A percentile compares a stretch with the other conserved stretches of the same genome.
Conservation (phyloP, 148 eudicot species). For the Spergularia marina region DNA sequence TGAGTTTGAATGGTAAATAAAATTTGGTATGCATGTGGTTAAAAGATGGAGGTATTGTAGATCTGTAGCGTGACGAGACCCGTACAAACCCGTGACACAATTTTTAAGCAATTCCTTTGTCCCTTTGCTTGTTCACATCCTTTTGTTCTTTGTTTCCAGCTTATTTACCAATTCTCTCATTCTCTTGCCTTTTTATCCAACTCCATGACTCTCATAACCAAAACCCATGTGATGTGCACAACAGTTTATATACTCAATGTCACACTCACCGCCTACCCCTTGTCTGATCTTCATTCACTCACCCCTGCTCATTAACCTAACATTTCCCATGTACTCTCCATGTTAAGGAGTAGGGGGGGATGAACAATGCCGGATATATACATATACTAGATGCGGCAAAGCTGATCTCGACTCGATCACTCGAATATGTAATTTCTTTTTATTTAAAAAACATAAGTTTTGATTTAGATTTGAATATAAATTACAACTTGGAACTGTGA, state of each 20-base stretch:
- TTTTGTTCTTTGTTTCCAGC: slow-evolving; percentile 16
- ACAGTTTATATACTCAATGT: not conserved
- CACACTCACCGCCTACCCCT: not conserved
- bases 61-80: slow-evolving; percentile 1
- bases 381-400: too few species aligned
- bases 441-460: too few species aligned
- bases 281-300: not conserved
- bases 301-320: too few species aligned
- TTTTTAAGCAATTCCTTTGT: slow-evolving; percentile 17
- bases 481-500: too few species aligned
- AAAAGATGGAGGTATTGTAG: too few species aligned
- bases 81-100: slow-evolving; percentile 25
- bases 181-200: slow-evolving; percentile 6
- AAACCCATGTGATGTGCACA: slow-evolving; percentile 28
- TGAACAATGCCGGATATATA: too few species aligned
- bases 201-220: not conserved
- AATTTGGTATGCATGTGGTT: too few species aligned
- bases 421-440: too few species aligned
- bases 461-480: too few species aligned
- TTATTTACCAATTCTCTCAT: not conserved
- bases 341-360: too few species aligned
- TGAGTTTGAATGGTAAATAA: not conserved
- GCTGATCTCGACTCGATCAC: too few species aligned
- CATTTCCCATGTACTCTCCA: too few species aligned
- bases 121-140: slow-evolving; percentile 8